Conservation (phyloP, 306 rosid genomes). For the Fragaria nilgerrensis region DNA sequence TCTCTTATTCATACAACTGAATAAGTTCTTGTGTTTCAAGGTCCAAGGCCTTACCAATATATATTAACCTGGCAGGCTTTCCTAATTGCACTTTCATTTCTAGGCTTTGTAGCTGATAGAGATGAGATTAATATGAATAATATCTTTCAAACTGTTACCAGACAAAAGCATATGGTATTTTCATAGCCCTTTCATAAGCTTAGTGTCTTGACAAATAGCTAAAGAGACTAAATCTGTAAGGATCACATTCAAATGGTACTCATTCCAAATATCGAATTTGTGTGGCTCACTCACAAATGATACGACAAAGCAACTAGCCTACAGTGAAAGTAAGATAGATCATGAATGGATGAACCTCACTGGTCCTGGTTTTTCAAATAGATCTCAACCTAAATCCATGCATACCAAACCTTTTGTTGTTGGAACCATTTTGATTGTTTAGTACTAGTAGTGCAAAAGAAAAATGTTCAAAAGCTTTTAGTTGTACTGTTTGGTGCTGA, state of each 20-base stretch:
- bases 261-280: background rate
- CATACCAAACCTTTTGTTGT: background rate
- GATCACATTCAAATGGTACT: background rate
- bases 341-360: constrained; percentile 1
- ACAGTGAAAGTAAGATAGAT: background rate
- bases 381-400: background rate
- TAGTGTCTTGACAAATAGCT: background rate
- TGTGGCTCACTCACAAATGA: constrained; percentile 3
- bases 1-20: background rate
- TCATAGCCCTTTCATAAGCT: background rate
- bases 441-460: background rate
- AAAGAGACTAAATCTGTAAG: background rate
- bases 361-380: background rate
- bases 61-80: background rate
- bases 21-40: background rate
- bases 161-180: background rate
- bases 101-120: background rate
- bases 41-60: background rate
- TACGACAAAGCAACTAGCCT: background rate
- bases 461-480: background rate
- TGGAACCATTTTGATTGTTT: background rate
- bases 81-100: background rate
- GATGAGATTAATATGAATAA: background rate
- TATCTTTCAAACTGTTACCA: background rate
- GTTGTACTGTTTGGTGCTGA: background rate